These are phyloP conservation scores for Knufia fluminis DNA, from an alignment of 2,329 filamentous ascomycete genomes.

Conservation along the genomic window DNA sequence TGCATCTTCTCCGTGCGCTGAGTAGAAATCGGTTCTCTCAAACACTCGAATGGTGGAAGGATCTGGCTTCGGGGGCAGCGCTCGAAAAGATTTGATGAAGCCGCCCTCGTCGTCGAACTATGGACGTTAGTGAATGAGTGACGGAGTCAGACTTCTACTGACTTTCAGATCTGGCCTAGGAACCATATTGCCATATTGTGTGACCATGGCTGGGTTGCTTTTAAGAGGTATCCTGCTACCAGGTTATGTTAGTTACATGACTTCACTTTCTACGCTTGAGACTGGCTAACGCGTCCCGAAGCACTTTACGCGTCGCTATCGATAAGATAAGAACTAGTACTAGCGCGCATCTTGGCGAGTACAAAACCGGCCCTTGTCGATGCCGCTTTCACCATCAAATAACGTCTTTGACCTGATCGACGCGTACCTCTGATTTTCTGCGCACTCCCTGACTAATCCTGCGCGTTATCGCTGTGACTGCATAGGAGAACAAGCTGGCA, in stretches of 20 bases:
- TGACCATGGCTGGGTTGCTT: neutral
- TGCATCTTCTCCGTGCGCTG: slow-evolving; percentile 45
- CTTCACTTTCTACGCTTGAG: too few species aligned
- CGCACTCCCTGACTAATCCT: too few species aligned
- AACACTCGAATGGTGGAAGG: slow-evolving; percentile 70
- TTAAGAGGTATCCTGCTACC: neutral
- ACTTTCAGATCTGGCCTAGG: slow-evolving; percentile 66
- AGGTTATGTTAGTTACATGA: too few species aligned
- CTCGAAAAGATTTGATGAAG: slow-evolving; percentile 94
- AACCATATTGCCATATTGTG: slow-evolving; percentile 44
- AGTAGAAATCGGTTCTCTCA: slow-evolving; percentile 90
- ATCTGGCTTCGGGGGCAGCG: slow-evolving; percentile 60
- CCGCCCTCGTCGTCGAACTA: slow-evolving; percentile 93
- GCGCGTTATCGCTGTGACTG: too few species aligned
- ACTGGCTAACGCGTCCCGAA: neutral
- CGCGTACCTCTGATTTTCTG: too few species aligned
- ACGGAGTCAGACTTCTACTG: slow-evolving; percentile 12
- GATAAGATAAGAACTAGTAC: too few species aligned
- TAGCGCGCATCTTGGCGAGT: too few species aligned
- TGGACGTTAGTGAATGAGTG: slow-evolving; percentile 9
- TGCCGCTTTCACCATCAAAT: too few species aligned
- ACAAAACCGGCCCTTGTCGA: too few species aligned
- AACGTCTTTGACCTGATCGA: too few species aligned
- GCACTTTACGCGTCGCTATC: neutral
- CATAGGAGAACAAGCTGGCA: too few species aligned